Evolutionary conservation across 2,329 filamentous ascomycete genomes (phyloP).

Genomic region (Thermomyces lanuginosus): DNA sequence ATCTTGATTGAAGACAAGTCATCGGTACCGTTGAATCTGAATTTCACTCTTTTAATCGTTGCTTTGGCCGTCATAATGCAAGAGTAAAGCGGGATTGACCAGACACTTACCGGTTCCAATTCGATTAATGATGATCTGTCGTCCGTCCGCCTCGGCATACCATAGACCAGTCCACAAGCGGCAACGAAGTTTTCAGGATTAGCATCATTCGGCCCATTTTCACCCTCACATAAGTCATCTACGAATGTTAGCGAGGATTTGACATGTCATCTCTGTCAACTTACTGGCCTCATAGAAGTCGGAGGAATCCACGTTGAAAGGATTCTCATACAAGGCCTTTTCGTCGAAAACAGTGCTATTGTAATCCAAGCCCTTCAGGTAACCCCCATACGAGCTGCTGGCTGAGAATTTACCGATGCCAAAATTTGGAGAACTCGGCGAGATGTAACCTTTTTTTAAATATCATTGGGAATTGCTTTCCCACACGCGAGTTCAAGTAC

Average conservation of each 20-base stretch:
- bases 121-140: slow-evolving; percentile 22
- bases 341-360: too few relatives aligned
- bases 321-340: too few relatives aligned
- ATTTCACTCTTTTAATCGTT: slow-evolving; percentile 31
- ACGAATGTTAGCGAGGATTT: too few relatives aligned
- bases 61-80: slow-evolving; percentile 30
- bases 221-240: slow-evolving; percentile 6
- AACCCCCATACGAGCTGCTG: too few relatives aligned
- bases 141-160: slow-evolving; percentile 18
- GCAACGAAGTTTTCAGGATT: slow-evolving; percentile 30
- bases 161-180: slow-evolving; percentile 26
- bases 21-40: slow-evolving; percentile 28
- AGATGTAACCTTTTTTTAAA: too few relatives aligned
- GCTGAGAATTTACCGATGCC: too few relatives aligned
- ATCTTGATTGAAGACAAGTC: slow-evolving; percentile 21
- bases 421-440: too few relatives aligned
- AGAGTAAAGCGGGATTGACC: slow-evolving; percentile 29
- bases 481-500: slow-evolving; percentile 16
- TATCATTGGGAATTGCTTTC: slow-evolving; percentile 18
- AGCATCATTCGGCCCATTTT: slow-evolving; percentile 14
- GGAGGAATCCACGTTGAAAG: too few relatives aligned
- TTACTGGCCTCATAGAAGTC: too few relatives aligned
- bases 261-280: too few relatives aligned
- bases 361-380: too few relatives aligned
- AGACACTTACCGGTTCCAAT: slow-evolving; percentile 27